Percentiles rank a stretch among this genome's conserved stretches.
phyloP scores from a whole-genome alignment of 768 basidiomycete genomes.

The Lactarius pseudohatsudake region DNA sequence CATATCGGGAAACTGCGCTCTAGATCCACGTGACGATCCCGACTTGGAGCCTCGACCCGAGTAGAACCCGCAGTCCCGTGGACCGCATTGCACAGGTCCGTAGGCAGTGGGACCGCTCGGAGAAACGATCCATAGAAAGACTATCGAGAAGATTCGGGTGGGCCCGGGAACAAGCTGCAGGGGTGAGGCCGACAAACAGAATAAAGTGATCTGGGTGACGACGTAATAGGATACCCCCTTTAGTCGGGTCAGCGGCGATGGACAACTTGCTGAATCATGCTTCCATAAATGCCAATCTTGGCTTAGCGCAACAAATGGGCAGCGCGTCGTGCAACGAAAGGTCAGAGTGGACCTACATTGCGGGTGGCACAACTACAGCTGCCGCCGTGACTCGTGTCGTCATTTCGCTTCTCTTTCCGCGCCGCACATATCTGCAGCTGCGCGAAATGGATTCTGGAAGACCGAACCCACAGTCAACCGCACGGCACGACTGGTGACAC shows the following conservation, averaged over 20 bases:
- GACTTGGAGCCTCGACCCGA: neutral
- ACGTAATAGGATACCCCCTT: conserved; percentile 16
- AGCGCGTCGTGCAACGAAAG: neutral
- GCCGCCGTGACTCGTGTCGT: neutral
- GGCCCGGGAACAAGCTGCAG: neutral
- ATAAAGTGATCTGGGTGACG: neutral
- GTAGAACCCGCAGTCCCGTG: neutral
- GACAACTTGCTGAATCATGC: neutral
- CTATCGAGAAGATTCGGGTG: conserved; percentile 2
- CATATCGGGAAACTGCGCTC: conserved; percentile 11
- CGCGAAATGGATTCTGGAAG: conserved; percentile 10
- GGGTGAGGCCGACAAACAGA: too few relatives aligned
- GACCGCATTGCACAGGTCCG: neutral
- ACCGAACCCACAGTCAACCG: neutral
- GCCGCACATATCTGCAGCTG: neutral
- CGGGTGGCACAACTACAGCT: conserved; percentile 7
- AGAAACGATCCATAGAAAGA: neutral
- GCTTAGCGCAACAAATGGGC: neutral
- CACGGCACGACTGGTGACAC: neutral
- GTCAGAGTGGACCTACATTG: neutral
- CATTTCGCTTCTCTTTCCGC: conserved; percentile 3
- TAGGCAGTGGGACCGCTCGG: neutral
- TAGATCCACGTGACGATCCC: conserved; percentile 4
- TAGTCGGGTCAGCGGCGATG: neutral
- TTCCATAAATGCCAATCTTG: neutral